Conservation (phyloP, 179 eudicot genomes). For the Silene vulgaris region DNA sequence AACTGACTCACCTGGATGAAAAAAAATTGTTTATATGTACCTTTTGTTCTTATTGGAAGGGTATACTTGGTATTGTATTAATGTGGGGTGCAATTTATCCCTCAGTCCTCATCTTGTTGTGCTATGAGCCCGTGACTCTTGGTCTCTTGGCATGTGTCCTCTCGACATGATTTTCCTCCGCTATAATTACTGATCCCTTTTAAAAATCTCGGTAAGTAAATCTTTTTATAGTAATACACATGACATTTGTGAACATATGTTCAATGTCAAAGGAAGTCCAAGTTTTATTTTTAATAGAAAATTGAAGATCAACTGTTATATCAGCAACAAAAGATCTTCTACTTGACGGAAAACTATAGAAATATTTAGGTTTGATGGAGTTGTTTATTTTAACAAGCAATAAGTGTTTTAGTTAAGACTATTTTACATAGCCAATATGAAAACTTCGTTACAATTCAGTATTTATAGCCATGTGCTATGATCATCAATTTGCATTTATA, state of each 20-base stretch:
- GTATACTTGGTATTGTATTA: not conserved
- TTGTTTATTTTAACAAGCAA: not conserved
- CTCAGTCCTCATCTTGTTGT: not conserved
- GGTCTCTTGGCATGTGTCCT: not conserved
- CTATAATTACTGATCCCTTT: no score
- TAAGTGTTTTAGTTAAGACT: not conserved
- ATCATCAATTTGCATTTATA: no score
- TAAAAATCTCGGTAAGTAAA: not conserved
- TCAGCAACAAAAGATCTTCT: not conserved
- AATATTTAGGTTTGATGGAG: not conserved
- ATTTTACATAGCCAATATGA: not conserved
- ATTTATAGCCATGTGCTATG: no score
- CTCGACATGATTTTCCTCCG: no score
- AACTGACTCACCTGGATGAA: not conserved
- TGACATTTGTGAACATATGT: not conserved
- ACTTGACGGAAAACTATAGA: not conserved
- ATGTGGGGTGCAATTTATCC: not conserved
- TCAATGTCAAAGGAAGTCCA: not conserved
- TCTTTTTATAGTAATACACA: not conserved
- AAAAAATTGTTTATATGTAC: slow-evolving; percentile 7
- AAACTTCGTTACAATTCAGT: not conserved
- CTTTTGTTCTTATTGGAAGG: no score
- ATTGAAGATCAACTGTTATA: not conserved
- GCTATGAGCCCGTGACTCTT: slow-evolving; percentile 4
- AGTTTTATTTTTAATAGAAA: not conserved